A percentile compares a stretch with the other conserved stretches of the same genome.
Evolutionary conservation across 2,329 filamentous ascomycete species (phyloP).

Genomic region (Colletotrichum orchidophilum): DNA sequence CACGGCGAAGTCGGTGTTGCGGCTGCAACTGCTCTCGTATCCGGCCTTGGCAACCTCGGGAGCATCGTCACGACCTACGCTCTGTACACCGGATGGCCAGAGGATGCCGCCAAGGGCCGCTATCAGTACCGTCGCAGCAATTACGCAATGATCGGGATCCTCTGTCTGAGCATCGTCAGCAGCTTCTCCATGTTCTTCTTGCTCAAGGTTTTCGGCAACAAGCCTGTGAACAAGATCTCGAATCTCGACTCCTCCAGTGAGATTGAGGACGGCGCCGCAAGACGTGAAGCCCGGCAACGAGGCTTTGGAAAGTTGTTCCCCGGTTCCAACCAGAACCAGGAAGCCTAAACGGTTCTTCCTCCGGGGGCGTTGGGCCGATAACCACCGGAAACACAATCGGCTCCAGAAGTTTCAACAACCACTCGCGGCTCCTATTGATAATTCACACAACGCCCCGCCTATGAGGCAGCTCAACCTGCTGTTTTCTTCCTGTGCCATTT

Average conservation of each 20-base stretch:
- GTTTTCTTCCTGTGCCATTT: constrained; percentile 34
- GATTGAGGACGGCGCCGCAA: constrained; percentile 69
- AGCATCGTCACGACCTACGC: constrained; percentile 90
- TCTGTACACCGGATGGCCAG: constrained; percentile 86
- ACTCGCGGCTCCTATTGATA: background rate
- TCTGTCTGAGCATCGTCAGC: constrained; percentile 79
- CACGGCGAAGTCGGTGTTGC: constrained; percentile 93
- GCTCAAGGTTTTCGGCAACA: constrained; percentile 67
- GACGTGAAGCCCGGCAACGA: constrained; percentile 65
- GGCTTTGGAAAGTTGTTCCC: constrained; percentile 60
- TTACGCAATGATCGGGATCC: constrained; percentile 86
- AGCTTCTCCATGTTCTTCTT: constrained; percentile 75
- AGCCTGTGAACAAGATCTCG: constrained; percentile 57
- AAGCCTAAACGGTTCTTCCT: constrained; percentile 31
- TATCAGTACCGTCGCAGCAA: constrained; percentile 85
- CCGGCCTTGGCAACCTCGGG: constrained; percentile 86
- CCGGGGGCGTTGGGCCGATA: constrained; percentile 35
- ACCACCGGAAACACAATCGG: constrained; percentile 36
- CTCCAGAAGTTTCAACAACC: constrained; percentile 43
- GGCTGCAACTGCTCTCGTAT: constrained; percentile 85
- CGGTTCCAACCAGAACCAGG: constrained; percentile 40
- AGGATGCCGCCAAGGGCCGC: constrained; percentile 73
- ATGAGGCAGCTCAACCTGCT: constrained; percentile 50
- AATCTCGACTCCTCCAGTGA: constrained; percentile 51
- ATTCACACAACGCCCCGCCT: background rate